Evolutionary conservation across 192 early-diverging fungal species (phyloP), one percentile per base, ranked within the genome.

Genomic region (Geranomyces michiganensis): DNA sequence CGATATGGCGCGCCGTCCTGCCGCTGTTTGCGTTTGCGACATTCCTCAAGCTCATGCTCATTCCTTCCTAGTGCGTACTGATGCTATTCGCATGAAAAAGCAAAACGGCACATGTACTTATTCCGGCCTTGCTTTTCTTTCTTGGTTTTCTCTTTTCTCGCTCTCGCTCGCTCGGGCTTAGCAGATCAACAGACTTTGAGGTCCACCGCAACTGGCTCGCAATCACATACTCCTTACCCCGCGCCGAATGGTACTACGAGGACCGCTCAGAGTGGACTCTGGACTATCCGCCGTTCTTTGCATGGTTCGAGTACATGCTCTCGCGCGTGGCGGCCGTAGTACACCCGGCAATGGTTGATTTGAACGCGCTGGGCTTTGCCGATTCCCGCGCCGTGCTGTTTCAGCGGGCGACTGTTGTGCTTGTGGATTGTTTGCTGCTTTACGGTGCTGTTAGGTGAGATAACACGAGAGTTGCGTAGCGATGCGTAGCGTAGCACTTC

Each of bases 131-230:
- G 31, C 15, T 24, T 6, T 68, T 22, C 2, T 33, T 21, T 26
- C 1, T 1, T 24, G 10, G 32, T 19, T 30, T 5, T 17, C 59
- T 13, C 2, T 62, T 62, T 17, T 27, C 21, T 26, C 13, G 13
- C 14, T 26, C 4, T 12, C 7, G 43, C 33, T 61, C 10, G 19
- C 29, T 14, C 47, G 5, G 9, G 29, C 47, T 14, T 17, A 81
- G 79, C 67, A 73, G 58, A 51, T 99, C 96, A 61, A 99, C 96
- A 21, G 96, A 99, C 83, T 99, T 99, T 87, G 96, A 99, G 81
- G 96, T 99, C 22, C 96, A 99, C 78, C 88, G 95, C 65, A 96
- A 96, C 83, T 96, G 95, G 95, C 86, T 97, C 24, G 96, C 94
- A 27, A 92, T 99, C 51, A 99, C 96, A 13, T 81, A 89, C 68